These are phyloP conservation scores for Penicillium subrubescens DNA, from an alignment of 495 filamentous ascomycete species.

Conservation along the genomic window DNA sequence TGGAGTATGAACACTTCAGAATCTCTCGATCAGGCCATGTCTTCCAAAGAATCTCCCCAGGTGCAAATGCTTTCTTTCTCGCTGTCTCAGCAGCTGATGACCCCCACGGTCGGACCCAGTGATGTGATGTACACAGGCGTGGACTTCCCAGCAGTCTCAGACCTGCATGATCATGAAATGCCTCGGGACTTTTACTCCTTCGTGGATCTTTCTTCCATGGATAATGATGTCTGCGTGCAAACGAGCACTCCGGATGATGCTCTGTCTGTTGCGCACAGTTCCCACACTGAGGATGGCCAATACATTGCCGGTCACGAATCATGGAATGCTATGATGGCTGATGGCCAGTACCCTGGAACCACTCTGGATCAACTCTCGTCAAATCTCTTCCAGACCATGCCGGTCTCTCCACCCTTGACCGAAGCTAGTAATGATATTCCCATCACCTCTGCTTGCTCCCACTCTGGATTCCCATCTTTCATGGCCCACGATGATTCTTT, in stretches of 20 bases:
- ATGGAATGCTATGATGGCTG: conserved; percentile 46
- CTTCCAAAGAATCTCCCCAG: conserved; percentile 45
- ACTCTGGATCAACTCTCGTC: conserved; percentile 42
- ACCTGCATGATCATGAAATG: conserved; percentile 44
- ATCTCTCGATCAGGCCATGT: conserved; percentile 41
- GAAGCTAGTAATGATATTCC: conserved; percentile 51
- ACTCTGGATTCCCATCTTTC: conserved; percentile 45
- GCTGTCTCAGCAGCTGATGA: conserved; percentile 48
- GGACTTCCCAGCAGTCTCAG: conserved; percentile 45
- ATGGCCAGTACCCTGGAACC: conserved; percentile 43
- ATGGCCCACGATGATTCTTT: conserved; percentile 44
- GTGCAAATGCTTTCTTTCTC: conserved; percentile 53
- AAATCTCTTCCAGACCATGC: conserved; percentile 42
- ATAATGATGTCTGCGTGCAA: conserved; percentile 45
- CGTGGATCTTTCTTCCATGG: conserved; percentile 47
- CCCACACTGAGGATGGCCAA: conserved; percentile 47
- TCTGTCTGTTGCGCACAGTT: conserved; percentile 44
- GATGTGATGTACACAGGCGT: conserved; percentile 50
- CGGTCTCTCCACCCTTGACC: conserved; percentile 49
- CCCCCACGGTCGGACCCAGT: conserved; percentile 44
- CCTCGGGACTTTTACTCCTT: conserved; percentile 45
- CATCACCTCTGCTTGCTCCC: conserved; percentile 48
- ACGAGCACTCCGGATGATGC: conserved; percentile 47
- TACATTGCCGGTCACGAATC: conserved; percentile 37
- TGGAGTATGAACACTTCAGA: conserved; percentile 47